Conservation (phyloP, 495 filamentous ascomycete genomes). For the Aspergillus olivimuriae region DNA sequence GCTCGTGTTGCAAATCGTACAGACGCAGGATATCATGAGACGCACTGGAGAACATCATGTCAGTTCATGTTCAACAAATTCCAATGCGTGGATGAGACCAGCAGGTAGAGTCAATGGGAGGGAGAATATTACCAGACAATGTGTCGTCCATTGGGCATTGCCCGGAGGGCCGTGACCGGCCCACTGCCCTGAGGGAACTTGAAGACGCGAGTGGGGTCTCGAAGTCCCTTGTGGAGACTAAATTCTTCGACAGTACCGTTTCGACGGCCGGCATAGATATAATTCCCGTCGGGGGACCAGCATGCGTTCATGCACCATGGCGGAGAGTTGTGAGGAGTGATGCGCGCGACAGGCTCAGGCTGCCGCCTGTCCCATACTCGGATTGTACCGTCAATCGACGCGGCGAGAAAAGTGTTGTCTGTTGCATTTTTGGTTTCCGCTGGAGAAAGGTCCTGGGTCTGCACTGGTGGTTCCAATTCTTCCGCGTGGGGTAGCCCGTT, state of each 20-base stretch:
- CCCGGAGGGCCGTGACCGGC: slow-evolving; percentile 73
- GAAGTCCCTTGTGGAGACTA: slow-evolving; percentile 75
- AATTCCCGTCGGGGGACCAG: slow-evolving; percentile 95
- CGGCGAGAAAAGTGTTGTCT: slow-evolving; percentile 75
- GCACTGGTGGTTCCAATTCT: slow-evolving; percentile 26
- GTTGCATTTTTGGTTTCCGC: too few species aligned
- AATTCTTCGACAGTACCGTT: slow-evolving; percentile 96
- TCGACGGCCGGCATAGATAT: slow-evolving; percentile 84
- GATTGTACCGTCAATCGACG: slow-evolving; percentile 82
- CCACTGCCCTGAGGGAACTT: slow-evolving; percentile 88
- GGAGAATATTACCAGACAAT: slow-evolving; percentile 64
- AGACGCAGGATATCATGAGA: slow-evolving; percentile 90
- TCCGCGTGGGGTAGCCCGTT: slow-evolving; percentile 52
- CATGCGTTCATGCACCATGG: slow-evolving; percentile 99
- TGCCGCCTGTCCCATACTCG: slow-evolving; percentile 87
- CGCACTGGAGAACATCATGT: slow-evolving; percentile 47
- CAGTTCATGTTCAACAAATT: not conserved
- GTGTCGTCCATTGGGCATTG: slow-evolving; percentile 92
- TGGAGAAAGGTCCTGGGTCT: slow-evolving; percentile 25
- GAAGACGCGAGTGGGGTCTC: slow-evolving; percentile 70
- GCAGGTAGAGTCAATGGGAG: not conserved
- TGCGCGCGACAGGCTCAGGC: slow-evolving; percentile 68
- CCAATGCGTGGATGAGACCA: too few species aligned
- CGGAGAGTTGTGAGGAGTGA: slow-evolving; percentile 66
- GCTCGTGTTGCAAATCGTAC: slow-evolving; percentile 74